phyloP scores from a whole-genome alignment of 139 green algal genomes.

The Micromonas pusilla region DNA sequence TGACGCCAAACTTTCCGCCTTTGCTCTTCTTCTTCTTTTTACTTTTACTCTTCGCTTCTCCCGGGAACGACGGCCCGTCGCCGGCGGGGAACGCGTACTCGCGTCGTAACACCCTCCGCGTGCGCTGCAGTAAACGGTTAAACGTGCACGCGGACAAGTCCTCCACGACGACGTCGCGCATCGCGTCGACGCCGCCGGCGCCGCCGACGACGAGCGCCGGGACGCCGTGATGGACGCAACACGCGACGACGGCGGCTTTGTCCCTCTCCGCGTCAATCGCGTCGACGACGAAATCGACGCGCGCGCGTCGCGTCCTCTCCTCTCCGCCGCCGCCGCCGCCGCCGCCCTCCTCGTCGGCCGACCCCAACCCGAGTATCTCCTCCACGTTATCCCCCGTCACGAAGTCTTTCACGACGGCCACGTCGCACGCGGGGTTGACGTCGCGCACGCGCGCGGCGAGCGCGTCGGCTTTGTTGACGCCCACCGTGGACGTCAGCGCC shows the following conservation, averaged over 20 bases:
- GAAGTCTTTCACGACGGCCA: constrained; percentile 21
- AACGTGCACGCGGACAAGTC: neutral
- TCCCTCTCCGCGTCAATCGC: constrained; percentile 13
- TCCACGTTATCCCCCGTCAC: constrained; percentile 21
- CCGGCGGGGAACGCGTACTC: constrained; percentile 3
- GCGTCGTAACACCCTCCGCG: neutral
- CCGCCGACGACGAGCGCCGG: neutral
- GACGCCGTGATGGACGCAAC: constrained; percentile 9
- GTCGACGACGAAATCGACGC: constrained; percentile 18
- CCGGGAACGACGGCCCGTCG: neutral
- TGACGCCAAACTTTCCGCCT: constrained; percentile 15
- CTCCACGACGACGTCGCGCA: neutral
- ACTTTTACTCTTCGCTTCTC: neutral
- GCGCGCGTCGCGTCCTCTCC: too few relatives aligned
- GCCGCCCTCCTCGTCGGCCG: neutral
- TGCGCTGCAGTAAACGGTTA: neutral
- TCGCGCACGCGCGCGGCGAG: constrained; percentile 42
- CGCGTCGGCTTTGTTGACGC: constrained; percentile 40
- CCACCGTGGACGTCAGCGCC: constrained; percentile 43
- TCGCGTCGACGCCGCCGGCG: neutral
- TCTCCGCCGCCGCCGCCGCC: neutral
- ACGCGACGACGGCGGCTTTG: constrained; percentile 20
- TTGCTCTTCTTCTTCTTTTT: neutral
- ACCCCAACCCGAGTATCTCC: neutral
- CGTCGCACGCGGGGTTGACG: constrained; percentile 43